Base-by-base conservation (phyloP, 2,329 filamentous ascomycete genomes). In the Calonectria multiphialidica region DNA sequence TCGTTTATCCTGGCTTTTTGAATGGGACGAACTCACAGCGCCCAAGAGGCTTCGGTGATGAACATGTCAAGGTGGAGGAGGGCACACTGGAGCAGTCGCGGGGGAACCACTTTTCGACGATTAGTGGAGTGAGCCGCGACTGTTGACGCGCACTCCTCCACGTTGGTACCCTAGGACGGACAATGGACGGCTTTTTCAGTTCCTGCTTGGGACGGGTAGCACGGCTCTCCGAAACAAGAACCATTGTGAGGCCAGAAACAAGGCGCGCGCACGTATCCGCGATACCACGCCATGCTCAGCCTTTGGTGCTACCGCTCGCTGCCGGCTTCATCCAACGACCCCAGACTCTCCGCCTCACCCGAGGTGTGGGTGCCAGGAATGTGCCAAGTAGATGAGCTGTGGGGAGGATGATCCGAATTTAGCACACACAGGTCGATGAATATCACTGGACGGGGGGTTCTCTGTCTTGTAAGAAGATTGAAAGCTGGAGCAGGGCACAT, bases 291-390 rank as follows among this genome's bases (percentile, higher is more conserved):
- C n/a, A 55, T 63, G 63, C 30, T 49, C 45, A 44, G 28, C 15
- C 13, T 42, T 42, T 63, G 62, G 68, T 62, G 55, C 30, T 25
- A 66, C 67, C n/a, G 18, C 68, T 55, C 15, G 18, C 68, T 55
- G 28, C 35, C 3, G 47, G n/a, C 55, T 66, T 12, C 45, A 37
- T 44, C 28, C 45, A 49, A 42, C 40, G 35, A 42, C 69, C 69
- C 69, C 64, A 64, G 69, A 71, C 57, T 64, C 57, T 67, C 69
- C 64, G 69, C 69, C 64, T 71, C 69, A 71, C 57, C 64, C 64
- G 69, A 71, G 47, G 57, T 57, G 68, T 66, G 64, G 69, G 57
- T 50, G 64, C 21, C 23, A 57, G 69, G 57, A 67, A 71, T 64
- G 64, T 28, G 33, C 64, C 64, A 59, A 57, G 69, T 71, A 68